Evolutionary conservation across 2,329 filamentous ascomycete genomes (phyloP), one percentile per base, ranked within the genome.

Genomic region (Fusarium sp.): DNA sequence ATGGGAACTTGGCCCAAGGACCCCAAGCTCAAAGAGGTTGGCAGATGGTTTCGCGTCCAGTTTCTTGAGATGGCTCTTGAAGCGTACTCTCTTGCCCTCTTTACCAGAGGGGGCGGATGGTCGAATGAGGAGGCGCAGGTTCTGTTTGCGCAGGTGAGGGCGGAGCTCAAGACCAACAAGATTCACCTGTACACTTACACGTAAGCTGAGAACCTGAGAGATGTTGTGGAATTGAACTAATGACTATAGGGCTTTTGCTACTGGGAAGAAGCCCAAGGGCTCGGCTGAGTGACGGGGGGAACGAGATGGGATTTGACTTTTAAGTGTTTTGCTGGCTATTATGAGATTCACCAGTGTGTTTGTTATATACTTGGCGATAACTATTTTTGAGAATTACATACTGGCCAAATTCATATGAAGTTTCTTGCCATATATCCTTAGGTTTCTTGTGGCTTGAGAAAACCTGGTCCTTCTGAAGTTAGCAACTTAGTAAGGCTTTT

Each of bases 1-100:
- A 69, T 76, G 9, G 77, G 75, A 29, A 70, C 70, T 1, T 82
- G 80, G 80, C 75, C 79, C 2, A 77, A 74, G 36, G 74, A 81
- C 35, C 67, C 72, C 2, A 74, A 73, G n/a, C 70, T 80, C 22
- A 81, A 79, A 58, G 74, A 61, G 31, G 45, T 61, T 50, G 58
- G 58, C 0, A 22, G 78, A 43, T 39, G 61, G 31, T 67, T 68
- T 31, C 50, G 62, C 1, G 50, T 54, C 1, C 65, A 70, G 22
- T 65, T 68, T 28, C 40, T 70, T 2, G 64, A 69, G 26, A 40
- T 58, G 40, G 65, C 60, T 10, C 46, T 71, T 1, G 63, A 66
- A 39, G 56, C 66, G 1, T 67, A 71, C 29, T 61, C 61, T 0
- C 60, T 71, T 22, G 69, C 69, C 9, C 32, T 72, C 4, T 72